These are phyloP conservation scores for Balamuthia mandrillaris DNA, from an alignment of 208 protist genomes.

Conservation along the genomic window DNA sequence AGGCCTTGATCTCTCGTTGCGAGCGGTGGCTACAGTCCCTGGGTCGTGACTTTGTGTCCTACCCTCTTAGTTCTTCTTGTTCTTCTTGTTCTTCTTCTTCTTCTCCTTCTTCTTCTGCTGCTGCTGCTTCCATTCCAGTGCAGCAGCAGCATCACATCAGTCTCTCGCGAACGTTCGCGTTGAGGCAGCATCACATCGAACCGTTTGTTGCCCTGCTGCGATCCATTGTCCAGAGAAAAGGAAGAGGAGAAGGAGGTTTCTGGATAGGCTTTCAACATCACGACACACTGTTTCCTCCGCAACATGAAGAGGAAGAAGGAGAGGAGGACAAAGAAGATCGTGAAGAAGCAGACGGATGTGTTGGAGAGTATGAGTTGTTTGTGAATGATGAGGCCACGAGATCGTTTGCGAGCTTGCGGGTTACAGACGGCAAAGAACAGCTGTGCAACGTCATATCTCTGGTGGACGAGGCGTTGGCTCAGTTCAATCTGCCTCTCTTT, in stretches of 20 bases:
- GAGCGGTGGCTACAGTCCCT: too few species aligned
- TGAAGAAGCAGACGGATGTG: neutral
- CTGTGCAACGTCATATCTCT: neutral
- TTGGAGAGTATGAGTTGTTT: neutral
- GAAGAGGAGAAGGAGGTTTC: too few species aligned
- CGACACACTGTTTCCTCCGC: neutral
- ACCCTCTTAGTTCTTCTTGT: too few species aligned
- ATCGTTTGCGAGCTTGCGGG: neutral
- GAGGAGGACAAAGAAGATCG: neutral
- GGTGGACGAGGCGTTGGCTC: conserved; percentile 4
- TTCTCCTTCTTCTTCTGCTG: too few species aligned
- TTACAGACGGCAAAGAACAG: neutral
- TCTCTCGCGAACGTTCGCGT: neutral
- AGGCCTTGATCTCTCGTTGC: too few species aligned
- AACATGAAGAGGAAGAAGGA: too few species aligned
- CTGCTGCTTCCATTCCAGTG: too few species aligned
- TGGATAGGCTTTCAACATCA: too few species aligned
- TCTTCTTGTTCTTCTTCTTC: too few species aligned
- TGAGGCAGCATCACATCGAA: conserved; percentile 21
- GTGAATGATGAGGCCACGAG: conserved; percentile 16
- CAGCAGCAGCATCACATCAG: conserved; percentile 23
- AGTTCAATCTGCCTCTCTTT: conserved; percentile 1
- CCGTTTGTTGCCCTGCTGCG: neutral
- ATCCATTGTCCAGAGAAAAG: neutral
- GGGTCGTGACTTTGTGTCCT: too few species aligned